Percentiles rank a stretch among this genome's conserved stretches.
These are phyloP conservation scores for Panellus pusillus DNA, from an alignment of 768 basidiomycete species.

Conservation along the genomic window DNA sequence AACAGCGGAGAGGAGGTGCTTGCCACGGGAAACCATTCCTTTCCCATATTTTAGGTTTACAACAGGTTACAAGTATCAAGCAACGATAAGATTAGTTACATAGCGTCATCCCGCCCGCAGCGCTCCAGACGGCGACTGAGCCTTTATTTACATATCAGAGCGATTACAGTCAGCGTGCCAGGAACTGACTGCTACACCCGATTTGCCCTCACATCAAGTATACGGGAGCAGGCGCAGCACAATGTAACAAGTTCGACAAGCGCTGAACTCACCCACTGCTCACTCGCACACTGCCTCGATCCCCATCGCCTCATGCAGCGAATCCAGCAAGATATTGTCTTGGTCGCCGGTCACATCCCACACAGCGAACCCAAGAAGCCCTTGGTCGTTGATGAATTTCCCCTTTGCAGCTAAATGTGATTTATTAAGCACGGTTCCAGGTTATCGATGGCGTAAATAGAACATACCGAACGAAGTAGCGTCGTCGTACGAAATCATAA, in stretches of 20 bases:
- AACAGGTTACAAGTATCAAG: too few relatives aligned
- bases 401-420: constrained; percentile 49
- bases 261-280: background rate
- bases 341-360: constrained; percentile 74
- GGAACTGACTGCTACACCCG: too few relatives aligned
- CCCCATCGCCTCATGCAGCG: constrained; percentile 45
- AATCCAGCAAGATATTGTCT: constrained; percentile 60
- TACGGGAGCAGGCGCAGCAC: too few relatives aligned
- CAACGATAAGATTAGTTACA: too few relatives aligned
- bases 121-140: too few relatives aligned
- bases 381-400: constrained; percentile 49
- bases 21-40: too few relatives aligned
- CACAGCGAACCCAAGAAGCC: constrained; percentile 64
- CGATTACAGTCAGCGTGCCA: too few relatives aligned
- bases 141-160: too few relatives aligned
- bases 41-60: too few relatives aligned
- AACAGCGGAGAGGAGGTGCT: too few relatives aligned
- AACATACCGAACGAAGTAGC: constrained; percentile 48
- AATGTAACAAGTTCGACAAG: background rate
- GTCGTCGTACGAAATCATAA: constrained; percentile 70
- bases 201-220: too few relatives aligned
- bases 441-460: background rate
- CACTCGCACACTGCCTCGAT: constrained; percentile 14
- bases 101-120: too few relatives aligned
- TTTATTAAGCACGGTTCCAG: background rate